Conservation (phyloP, 768 basidiomycete genomes). For the Clitopilus passeckerianus region DNA sequence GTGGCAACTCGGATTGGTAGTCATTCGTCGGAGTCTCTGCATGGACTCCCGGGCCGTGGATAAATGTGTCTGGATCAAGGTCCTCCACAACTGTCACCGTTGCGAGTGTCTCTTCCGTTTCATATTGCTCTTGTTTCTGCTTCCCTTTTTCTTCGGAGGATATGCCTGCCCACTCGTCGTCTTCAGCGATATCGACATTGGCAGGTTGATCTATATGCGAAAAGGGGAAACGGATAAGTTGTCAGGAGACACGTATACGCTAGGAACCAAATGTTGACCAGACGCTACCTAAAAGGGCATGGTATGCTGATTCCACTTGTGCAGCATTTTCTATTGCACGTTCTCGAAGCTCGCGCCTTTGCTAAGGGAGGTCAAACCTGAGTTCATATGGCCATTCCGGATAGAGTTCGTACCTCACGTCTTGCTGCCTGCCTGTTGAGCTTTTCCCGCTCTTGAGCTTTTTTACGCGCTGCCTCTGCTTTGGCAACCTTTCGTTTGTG, state of each 20-base stretch:
- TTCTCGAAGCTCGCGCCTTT: conserved; percentile 73
- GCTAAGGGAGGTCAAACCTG: conserved; percentile 37
- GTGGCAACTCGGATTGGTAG: background rate
- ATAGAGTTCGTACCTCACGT: conserved; percentile 55
- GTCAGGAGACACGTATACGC: background rate
- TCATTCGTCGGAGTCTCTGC: background rate
- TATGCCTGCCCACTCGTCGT: conserved; percentile 47
- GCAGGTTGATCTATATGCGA: conserved; percentile 10
- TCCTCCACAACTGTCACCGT: conserved; percentile 92
- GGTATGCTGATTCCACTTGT: conserved; percentile 72
- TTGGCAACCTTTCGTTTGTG: conserved; percentile 88
- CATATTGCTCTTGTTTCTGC: conserved; percentile 51
- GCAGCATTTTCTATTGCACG: conserved; percentile 74
- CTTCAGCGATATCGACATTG: conserved; percentile 32
- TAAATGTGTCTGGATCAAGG: conserved; percentile 68
- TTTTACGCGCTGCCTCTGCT: conserved; percentile 68
- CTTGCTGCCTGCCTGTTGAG: conserved; percentile 69
- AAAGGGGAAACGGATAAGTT: background rate
- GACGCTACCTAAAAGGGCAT: conserved; percentile 37
- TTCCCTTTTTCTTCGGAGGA: conserved; percentile 23
- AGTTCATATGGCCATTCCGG: conserved; percentile 10
- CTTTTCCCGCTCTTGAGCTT: conserved; percentile 74
- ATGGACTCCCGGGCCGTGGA: conserved; percentile 34
- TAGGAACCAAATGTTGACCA: background rate
- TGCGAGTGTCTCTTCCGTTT: conserved; percentile 80